Evolutionary conservation across 345 rosid species (phyloP).

Genomic region (Nephelium lappaceum): DNA sequence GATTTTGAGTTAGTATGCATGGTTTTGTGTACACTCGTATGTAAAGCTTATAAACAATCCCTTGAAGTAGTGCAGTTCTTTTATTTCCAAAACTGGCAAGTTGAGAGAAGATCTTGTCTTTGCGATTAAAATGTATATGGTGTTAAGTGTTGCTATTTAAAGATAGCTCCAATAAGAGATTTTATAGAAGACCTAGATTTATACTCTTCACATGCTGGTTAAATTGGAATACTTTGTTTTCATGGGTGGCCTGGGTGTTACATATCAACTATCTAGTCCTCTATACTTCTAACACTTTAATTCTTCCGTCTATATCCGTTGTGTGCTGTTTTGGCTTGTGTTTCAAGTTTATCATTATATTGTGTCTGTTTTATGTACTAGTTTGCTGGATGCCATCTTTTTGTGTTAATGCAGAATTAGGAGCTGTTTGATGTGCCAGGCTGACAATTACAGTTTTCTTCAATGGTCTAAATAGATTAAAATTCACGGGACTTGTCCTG

Average conservation of each 20-base stretch:
- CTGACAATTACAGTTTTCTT: constrained; percentile 3
- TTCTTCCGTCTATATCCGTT: neutral
- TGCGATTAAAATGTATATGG: neutral
- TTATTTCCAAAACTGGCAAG: neutral
- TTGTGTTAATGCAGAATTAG: neutral
- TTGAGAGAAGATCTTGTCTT: neutral
- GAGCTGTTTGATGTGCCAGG: constrained; percentile 9
- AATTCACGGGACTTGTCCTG: constrained; percentile 77
- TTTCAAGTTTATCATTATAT: neutral
- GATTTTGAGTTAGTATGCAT: neutral
- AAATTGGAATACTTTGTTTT: neutral
- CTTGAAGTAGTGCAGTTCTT: neutral
- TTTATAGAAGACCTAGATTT: neutral
- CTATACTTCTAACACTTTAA: neutral
- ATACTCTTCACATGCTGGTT: neutral
- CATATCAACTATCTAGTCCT: neutral
- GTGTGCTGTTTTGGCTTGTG: neutral
- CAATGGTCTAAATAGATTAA: constrained; percentile 54
- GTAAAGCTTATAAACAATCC: neutral
- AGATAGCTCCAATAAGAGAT: neutral
- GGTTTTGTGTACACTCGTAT: neutral
- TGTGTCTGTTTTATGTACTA: neutral
- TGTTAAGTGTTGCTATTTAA: neutral
- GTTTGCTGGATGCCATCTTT: neutral
- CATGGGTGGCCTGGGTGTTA: neutral